Percentiles rank a stretch among this genome's conserved stretches.
Conservation (phyloP, 2,329 filamentous ascomycete species). For the Clathrospora elynae region DNA sequence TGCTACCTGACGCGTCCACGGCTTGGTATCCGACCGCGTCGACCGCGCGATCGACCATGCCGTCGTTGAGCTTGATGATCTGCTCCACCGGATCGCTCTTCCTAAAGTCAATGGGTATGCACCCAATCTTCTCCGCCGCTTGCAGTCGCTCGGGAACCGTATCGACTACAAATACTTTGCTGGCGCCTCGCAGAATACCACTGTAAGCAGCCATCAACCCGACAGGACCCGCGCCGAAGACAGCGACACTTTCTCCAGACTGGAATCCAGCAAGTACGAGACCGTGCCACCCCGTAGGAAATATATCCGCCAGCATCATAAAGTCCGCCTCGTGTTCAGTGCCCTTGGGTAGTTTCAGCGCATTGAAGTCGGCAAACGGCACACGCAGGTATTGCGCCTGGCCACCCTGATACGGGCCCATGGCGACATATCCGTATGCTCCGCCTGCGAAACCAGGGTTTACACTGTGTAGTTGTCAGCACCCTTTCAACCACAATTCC, state of each 20-base stretch:
- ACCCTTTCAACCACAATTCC: too few species aligned
- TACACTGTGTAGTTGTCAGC: slow-evolving; percentile 42
- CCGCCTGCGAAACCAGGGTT: slow-evolving; percentile 66
- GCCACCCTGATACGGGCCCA: slow-evolving; percentile 62
- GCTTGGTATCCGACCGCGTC: slow-evolving; percentile 72
- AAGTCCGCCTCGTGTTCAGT: slow-evolving; percentile 67
- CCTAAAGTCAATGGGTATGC: slow-evolving; percentile 64
- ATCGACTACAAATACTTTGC: slow-evolving; percentile 66
- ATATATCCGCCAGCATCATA: slow-evolving; percentile 57
- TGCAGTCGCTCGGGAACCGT: slow-evolving; percentile 64
- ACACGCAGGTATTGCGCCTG: slow-evolving; percentile 69
- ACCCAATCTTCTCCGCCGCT: slow-evolving; percentile 66
- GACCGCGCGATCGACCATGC: slow-evolving; percentile 67
- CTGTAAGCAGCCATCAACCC: slow-evolving; percentile 71
- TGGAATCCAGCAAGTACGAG: slow-evolving; percentile 63
- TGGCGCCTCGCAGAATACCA: slow-evolving; percentile 64
- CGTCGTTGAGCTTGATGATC: slow-evolving; percentile 63
- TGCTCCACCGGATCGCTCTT: slow-evolving; percentile 64
- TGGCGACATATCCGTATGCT: slow-evolving; percentile 66
- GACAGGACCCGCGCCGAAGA: slow-evolving; percentile 67
- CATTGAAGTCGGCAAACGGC: slow-evolving; percentile 71
- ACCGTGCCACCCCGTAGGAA: slow-evolving; percentile 62
- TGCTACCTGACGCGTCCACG: slow-evolving; percentile 58
- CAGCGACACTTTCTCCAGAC: slow-evolving; percentile 65
- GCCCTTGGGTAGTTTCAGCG: slow-evolving; percentile 64